phyloP scores from a whole-genome alignment of 2,329 filamentous ascomycete genomes.

The Endocalyx cinctus region DNA sequence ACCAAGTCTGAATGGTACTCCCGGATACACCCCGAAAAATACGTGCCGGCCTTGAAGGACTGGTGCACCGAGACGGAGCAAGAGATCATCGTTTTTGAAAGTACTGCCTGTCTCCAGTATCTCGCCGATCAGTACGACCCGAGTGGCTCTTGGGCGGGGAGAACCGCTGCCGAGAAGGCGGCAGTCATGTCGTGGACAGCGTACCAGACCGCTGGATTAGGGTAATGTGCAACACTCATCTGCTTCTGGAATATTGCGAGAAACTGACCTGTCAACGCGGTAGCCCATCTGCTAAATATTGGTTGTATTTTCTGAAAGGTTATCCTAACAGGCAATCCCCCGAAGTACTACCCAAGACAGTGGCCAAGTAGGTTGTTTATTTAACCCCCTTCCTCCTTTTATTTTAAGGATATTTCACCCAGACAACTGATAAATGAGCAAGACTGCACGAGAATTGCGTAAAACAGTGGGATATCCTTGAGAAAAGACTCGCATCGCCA shows the following conservation, averaged over 20 bases:
- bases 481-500: constrained; percentile 14
- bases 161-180: constrained; percentile 23
- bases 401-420: background rate
- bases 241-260: background rate
- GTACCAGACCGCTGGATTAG: constrained; percentile 31
- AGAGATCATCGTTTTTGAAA: constrained; percentile 28
- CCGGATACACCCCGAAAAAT: constrained; percentile 30
- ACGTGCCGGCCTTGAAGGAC: constrained; percentile 30
- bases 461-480: constrained; percentile 25
- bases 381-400: too few species aligned
- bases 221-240: constrained; percentile 16
- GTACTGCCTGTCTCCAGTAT: constrained; percentile 33
- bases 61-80: constrained; percentile 1
- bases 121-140: constrained; percentile 30
- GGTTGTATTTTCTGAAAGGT: constrained; percentile 27
- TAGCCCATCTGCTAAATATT: constrained; percentile 30
- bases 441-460: constrained; percentile 22
- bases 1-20: constrained; percentile 28
- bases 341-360: constrained; percentile 11
- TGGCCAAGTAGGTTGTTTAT: constrained; percentile 9
- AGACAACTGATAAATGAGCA: constrained; percentile 1
- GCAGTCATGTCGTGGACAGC: constrained; percentile 27
- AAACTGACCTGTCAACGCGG: background rate
- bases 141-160: constrained; percentile 27
- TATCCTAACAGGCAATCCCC: constrained; percentile 23